Conservation (phyloP, 345 rosid species). For the Populus euphratica region DNA sequence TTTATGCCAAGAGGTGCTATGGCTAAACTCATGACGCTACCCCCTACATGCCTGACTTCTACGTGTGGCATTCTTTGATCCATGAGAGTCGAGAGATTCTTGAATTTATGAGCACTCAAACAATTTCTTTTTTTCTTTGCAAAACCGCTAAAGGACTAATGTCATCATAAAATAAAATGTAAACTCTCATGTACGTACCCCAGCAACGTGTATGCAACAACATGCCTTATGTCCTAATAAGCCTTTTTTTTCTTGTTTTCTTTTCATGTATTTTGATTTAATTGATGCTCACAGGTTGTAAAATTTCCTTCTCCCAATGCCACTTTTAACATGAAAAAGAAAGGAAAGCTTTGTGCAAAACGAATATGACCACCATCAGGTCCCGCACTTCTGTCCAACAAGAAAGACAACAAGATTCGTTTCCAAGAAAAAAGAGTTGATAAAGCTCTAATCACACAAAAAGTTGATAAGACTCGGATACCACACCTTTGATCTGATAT, state of each 20-base stretch:
- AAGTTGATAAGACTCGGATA: neutral
- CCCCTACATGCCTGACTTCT: neutral
- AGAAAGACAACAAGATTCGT: conserved; percentile 6
- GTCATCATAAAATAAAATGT: neutral
- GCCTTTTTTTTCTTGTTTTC: neutral
- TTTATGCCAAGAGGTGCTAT: neutral
- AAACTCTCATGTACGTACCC: neutral
- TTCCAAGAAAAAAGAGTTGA: neutral
- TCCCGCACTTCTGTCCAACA: neutral
- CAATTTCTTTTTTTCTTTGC: neutral
- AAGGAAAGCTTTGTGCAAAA: neutral
- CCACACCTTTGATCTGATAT: neutral
- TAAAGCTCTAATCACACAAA: neutral
- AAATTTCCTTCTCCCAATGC: neutral
- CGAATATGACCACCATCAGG: conserved; percentile 4
- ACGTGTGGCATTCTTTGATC: too few species aligned
- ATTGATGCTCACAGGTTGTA: neutral
- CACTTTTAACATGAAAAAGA: neutral
- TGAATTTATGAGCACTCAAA: neutral
- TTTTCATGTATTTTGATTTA: neutral
- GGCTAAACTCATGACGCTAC: neutral
- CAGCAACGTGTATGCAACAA: neutral
- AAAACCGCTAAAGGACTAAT: neutral
- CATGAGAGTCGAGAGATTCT: neutral
- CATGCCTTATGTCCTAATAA: neutral